Evolutionary conservation across 805 yeast species (phyloP), one percentile per base, ranked within the genome.

Genomic region (Metschnikowia borealis): DNA sequence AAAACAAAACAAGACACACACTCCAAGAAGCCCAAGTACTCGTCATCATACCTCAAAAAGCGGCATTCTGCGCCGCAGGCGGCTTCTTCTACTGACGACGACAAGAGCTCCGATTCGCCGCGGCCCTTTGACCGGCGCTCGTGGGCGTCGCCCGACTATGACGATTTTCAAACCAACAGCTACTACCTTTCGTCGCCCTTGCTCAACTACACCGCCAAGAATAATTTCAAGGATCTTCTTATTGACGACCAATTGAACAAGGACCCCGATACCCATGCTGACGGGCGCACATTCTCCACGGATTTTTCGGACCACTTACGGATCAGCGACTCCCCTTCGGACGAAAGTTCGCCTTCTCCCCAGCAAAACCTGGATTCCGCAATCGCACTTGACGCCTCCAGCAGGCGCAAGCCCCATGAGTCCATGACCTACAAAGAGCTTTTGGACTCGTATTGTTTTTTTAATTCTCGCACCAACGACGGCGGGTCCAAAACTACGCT

Each of bases 391-490:
- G 40, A 20, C 10, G 14, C 31, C 2, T 23, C 18, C 6, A 38
- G 10, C 17, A 17, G 31, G 18, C 38, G 35, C n/a, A 41, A 48
- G 31, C 41, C 37, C 2, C 47, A 78, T 47, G 72, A 80, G 56
- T 75, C 85, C 5, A 74, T 77, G 56, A 70, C 82, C 0, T 83
- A 83, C 58, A 76, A 78, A 54, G 80, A 82, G 51, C 64, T 83
- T 18, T 64, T 84, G 46, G 82, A 82, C 44, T 75, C 79, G 29
- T 84, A 80, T 58, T 84, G 89, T 56, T 84, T 84, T 57, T 83
- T 78, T 49, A 58, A 68, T 10, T 44, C 65, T 3, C 56, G 57
- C n/a, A 42, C 54, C n/a, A 52, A 51, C 7, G 58, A 55, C 34
- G 56, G 59, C 18, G 53, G 56, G 20, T 61, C 58, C 17, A 49